Evolutionary conservation across 768 basidiomycete genomes (phyloP), one percentile per base, ranked within the genome.

Genomic region (Pisolithus orientalis): DNA sequence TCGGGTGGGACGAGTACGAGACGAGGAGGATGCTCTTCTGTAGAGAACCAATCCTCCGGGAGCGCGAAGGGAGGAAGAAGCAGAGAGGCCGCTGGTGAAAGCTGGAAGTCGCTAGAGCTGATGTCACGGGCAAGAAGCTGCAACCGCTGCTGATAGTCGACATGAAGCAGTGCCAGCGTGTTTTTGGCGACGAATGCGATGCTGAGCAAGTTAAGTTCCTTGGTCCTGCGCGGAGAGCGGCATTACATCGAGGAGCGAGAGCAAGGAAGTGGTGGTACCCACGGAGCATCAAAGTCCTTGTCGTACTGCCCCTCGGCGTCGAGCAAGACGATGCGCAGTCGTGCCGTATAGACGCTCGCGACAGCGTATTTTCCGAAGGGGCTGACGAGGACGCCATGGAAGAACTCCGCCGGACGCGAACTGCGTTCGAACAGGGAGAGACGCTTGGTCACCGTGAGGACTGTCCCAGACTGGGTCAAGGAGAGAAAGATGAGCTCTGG

Each of bases 381-480:
- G 58, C 87, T 76, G n/a, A 90, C 74, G 24, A 87, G 61, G 16
- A 88, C 69, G 56, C 85, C 79, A 37, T 80, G 85, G 62, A 81
- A 83, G 68, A 84, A 88, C 65, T 92, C 90, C 9, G 85, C 79
- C 4, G 72, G 70, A 13, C 85, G 78, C n/a, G 78, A 72, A 42
- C 66, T 70, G 32, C 75, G 76, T 47, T 90, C 84, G 51, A 73
- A 71, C 27, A 93, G 68, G 16, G 79, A 68, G 5, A 86, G 60
- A 32, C 73, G 69, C 46, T 77, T 76, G 17, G 70, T 75, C 11
- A 67, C 60, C 2, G 57, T 63, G 14, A 88, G 66, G 7, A 52
- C 49, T 25, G 47, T 56, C 11, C 66, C 61, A 32, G 71, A 63
- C 37, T 74, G 70, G 3, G 65, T 64, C 61, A 83, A 86, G 3